phyloP scores from a whole-genome alignment of 805 yeast genomes.

The Candida patagonica region DNA sequence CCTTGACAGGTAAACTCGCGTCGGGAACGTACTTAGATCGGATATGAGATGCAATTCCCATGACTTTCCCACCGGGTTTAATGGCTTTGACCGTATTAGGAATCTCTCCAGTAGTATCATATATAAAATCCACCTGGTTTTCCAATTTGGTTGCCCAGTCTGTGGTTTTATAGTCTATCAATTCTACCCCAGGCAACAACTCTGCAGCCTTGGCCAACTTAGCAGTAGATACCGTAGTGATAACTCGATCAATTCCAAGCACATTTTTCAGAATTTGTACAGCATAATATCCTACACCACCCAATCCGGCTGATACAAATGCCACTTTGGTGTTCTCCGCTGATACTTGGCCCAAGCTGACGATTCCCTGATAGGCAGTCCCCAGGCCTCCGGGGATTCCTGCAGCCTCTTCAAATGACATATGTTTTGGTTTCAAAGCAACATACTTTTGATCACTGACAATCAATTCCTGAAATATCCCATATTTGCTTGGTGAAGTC shows the following conservation, averaged over 20 bases:
- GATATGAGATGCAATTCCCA: conserved; percentile 11
- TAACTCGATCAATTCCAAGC: conserved; percentile 14
- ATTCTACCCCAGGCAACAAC: conserved; percentile 16
- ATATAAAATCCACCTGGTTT: conserved; percentile 13
- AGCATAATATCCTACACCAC: conserved; percentile 15
- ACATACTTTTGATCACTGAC: conserved; percentile 8
- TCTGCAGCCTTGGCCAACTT: conserved; percentile 12
- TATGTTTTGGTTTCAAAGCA: conserved; percentile 18
- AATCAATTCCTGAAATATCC: conserved; percentile 16
- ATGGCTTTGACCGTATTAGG: conserved; percentile 9
- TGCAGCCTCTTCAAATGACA: not conserved
- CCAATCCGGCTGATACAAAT: conserved; percentile 14
- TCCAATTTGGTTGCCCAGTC: conserved; percentile 12
- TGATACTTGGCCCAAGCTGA: not conserved
- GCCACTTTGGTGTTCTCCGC: conserved; percentile 7
- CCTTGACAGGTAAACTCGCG: not conserved
- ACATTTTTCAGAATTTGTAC: conserved; percentile 17
- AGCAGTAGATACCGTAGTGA: conserved; percentile 16
- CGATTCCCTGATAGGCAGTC: not conserved
- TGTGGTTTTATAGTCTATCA: conserved; percentile 18
- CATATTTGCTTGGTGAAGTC: conserved; percentile 9
- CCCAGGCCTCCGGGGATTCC: not conserved
- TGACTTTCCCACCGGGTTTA: conserved; percentile 13
- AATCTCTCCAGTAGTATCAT: conserved; percentile 15
- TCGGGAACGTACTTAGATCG: too few relatives aligned